phyloP scores from a whole-genome alignment of 805 yeast species.

The Metschnikowia baotianmanensis region DNA sequence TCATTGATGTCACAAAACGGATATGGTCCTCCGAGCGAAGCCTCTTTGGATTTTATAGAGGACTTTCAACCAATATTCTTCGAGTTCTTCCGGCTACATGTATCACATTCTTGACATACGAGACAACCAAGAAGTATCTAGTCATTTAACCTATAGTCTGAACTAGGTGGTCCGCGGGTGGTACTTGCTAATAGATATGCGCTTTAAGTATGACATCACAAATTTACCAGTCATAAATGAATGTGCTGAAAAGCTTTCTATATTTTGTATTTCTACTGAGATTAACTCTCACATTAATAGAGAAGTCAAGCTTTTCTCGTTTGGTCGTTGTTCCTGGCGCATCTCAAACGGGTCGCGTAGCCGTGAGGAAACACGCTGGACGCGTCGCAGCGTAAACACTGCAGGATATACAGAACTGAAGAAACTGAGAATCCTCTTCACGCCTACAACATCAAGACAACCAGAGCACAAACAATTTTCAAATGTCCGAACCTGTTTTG shows the following conservation, averaged over 20 bases:
- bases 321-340: too few species aligned
- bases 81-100: slow-evolving; percentile 93
- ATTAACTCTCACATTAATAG: too few species aligned
- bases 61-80: slow-evolving; percentile 70
- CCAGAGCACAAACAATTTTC: neutral
- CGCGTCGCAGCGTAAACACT: slow-evolving; percentile 5
- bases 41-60: slow-evolving; percentile 72
- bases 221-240: too few species aligned
- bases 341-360: neutral
- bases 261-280: too few species aligned
- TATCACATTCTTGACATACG: slow-evolving; percentile 84
- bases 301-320: too few species aligned
- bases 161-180: too few species aligned
- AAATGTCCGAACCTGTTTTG: neutral
- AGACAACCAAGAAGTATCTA: slow-evolving; percentile 34
- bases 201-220: too few species aligned
- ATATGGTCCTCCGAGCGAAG: slow-evolving; percentile 53
- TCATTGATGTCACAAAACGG: slow-evolving; percentile 29
- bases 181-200: too few species aligned
- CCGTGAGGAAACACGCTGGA: neutral
- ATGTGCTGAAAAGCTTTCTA: too few species aligned
- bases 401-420: too few species aligned
- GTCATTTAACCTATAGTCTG: neutral
- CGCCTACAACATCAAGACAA: too few species aligned
- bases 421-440: too few species aligned